These are phyloP conservation scores for Torulaspora quercuum DNA, from an alignment of 805 yeast species.

Conservation along the genomic window DNA sequence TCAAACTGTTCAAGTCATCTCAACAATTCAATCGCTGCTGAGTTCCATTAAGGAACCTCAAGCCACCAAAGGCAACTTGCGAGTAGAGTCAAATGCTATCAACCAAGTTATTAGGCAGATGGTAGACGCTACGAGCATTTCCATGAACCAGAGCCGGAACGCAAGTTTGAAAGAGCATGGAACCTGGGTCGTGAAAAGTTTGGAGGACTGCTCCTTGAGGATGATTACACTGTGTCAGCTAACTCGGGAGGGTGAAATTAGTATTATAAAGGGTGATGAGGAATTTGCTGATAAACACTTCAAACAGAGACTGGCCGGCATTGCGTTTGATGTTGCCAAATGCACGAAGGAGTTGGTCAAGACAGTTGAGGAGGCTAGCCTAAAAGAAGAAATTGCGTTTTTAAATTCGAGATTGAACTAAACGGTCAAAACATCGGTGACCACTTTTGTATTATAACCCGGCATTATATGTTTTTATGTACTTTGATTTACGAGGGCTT, in stretches of 20 bases:
- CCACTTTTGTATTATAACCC: slow-evolving; percentile 5
- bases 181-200: slow-evolving; percentile 80
- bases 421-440: not conserved
- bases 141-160: slow-evolving; percentile 87
- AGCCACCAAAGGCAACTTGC: slow-evolving; percentile 69
- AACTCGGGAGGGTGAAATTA: slow-evolving; percentile 33
- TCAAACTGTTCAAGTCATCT: slow-evolving; percentile 87
- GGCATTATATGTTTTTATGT: not conserved
- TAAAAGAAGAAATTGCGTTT: slow-evolving; percentile 79
- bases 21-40: slow-evolving; percentile 80
- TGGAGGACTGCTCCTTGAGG: slow-evolving; percentile 80
- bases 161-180: slow-evolving; percentile 85
- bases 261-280: slow-evolving; percentile 41
- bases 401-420: slow-evolving; percentile 59
- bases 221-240: slow-evolving; percentile 67
- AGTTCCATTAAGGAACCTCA: slow-evolving; percentile 73
- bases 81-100: slow-evolving; percentile 72
- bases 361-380: slow-evolving; percentile 90
- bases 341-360: slow-evolving; percentile 94
- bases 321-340: slow-evolving; percentile 93
- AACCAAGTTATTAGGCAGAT: slow-evolving; percentile 75
- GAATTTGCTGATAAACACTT: slow-evolving; percentile 83
- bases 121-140: slow-evolving; percentile 82
- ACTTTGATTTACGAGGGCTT: slow-evolving; percentile 1
- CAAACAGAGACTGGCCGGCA: slow-evolving; percentile 92